Evolutionary conservation across 169 alveolate genomes (phyloP), one percentile per base, ranked within the genome.

Genomic region (Babesia ovis): DNA sequence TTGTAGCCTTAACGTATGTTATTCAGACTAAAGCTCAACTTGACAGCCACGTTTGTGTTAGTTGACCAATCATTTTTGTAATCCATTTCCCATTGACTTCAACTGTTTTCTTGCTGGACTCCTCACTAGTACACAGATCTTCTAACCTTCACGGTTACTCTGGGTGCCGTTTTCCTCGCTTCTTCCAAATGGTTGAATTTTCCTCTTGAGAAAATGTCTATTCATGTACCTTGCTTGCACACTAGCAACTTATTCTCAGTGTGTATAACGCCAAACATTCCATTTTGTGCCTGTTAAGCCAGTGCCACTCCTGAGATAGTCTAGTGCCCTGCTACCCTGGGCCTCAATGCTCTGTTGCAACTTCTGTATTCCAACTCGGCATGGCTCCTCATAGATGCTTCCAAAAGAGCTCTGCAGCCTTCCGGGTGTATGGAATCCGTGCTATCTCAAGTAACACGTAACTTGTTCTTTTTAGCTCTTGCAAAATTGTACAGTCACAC

Each of bases 341-440:
- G 56, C 14, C 27, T 20, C 20, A 6, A 18, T 18, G 20, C 20
- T 20, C 56, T 48, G 56, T 20, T 48, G 56, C 20, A 12, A 6
- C 32, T 12, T 8, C 46, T 39, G 46, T 39, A 39, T 39, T 39
- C 8, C 8, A 14, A 14, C 8, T 20, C 56, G 14, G 56, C 20
- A 60, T 43, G 56, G 56, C 3, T 32, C 57, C 20, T 31, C 41
- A 42, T 6, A 25, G 62, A 6, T 11, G 18, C 74, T 4, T 20
- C 11, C 16, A 27, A 3, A 50, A 46, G 23, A 27, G 32, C 5
- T 6, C 3, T 0, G n/a, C 31, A 8, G 43, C 25, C 3, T 43
- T 50, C 51, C 41, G 22, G 51, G 74, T 64, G 41, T 64, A 64
- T 39, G 74, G 74, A 2, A 14, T 64, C 48, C 74, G 48, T 4